These are phyloP conservation scores for Leccinum pachyderme DNA, from an alignment of 1,284 basidiomycete species.

Conservation along the genomic window DNA sequence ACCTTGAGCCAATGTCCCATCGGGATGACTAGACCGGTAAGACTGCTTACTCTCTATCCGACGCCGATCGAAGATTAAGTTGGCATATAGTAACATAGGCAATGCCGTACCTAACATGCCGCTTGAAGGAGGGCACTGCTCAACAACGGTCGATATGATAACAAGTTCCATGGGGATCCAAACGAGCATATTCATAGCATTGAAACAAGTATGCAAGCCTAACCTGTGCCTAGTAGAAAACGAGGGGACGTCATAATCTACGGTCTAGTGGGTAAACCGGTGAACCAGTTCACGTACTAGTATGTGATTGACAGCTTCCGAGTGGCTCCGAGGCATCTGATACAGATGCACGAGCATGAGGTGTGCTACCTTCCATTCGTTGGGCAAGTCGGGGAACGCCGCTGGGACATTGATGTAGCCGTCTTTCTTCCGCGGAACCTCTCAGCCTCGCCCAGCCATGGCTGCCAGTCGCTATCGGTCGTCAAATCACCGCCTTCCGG, in stretches of 20 bases:
- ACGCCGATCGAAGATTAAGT: conserved; percentile 14
- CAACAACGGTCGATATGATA: conserved; percentile 10
- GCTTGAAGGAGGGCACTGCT: neutral
- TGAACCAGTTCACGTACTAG: conserved; percentile 3
- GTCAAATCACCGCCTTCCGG: conserved; percentile 1
- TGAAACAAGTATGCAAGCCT: neutral
- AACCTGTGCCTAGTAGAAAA: neutral
- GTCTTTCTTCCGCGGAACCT: neutral
- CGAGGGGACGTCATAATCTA: neutral
- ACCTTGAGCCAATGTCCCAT: conserved; percentile 5
- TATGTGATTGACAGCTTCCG: neutral
- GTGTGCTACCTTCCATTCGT: neutral
- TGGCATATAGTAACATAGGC: conserved; percentile 2
- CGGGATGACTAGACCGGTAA: neutral
- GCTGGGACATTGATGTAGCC: neutral
- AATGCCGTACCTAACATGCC: conserved; percentile 1
- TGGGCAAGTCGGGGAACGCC: neutral
- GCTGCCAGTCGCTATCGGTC: neutral
- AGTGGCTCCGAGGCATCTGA: neutral
- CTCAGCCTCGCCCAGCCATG: neutral
- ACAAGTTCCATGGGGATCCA: neutral
- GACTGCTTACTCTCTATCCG: conserved; percentile 5
- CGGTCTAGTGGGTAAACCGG: neutral
- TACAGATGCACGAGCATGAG: neutral
- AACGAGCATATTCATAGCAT: neutral